Evolutionary conservation across 225 moss, liverwort and hornwort species (phyloP).

Genomic region (Neckera pumila): DNA sequence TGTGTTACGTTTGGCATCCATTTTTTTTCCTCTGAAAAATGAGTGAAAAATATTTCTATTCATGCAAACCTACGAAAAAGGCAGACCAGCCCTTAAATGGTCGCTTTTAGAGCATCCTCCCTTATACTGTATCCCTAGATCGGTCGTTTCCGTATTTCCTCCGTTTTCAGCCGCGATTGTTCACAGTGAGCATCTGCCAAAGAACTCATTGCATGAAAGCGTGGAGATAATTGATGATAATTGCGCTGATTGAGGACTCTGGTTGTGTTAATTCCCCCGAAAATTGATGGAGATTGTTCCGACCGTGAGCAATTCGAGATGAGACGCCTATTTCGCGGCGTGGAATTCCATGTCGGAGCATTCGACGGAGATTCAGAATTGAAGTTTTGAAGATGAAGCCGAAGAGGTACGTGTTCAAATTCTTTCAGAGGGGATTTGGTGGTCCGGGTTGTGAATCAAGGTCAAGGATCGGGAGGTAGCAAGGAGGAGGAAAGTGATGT

Average conservation of each 20-base stretch:
- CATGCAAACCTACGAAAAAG: no score
- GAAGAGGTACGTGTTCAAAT: background rate
- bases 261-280: background rate
- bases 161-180: no score
- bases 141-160: no score
- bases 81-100: no score
- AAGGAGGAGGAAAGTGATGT: background rate
- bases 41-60: no score
- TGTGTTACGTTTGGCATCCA: no score
- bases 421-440: background rate
- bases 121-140: no score
- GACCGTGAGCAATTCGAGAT: background rate
- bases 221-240: background rate
- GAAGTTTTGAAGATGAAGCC: background rate
- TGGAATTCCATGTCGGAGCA: background rate
- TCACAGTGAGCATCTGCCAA: background rate
- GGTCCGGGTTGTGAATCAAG: background rate
- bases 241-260: background rate
- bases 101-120: no score
- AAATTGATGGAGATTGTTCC: background rate
- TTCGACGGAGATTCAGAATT: background rate
- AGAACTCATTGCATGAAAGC: background rate
- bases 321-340: background rate
- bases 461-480: background rate
- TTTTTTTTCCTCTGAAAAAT: no score